These are phyloP conservation scores for Dicorynia guianensis DNA, from an alignment of 306 rosid species.

Conservation along the genomic window DNA sequence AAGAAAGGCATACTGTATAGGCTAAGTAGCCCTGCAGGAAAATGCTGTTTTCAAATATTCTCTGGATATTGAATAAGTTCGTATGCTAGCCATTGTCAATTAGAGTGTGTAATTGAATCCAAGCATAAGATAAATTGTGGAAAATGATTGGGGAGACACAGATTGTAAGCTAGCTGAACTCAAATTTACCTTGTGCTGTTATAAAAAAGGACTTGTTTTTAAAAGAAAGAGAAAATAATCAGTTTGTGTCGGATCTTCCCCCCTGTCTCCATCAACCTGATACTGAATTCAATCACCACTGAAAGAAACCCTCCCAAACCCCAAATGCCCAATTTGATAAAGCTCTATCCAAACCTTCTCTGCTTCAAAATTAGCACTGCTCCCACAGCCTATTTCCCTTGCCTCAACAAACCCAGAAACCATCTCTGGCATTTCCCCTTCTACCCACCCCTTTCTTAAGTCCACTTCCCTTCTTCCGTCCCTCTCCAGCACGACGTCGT, in stretches of 20 bases:
- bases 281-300: slow-evolving; percentile 22
- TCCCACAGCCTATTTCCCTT: slow-evolving; percentile 37
- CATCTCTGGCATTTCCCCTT: slow-evolving; percentile 27
- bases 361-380: slow-evolving; percentile 61
- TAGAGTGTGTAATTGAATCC: background rate
- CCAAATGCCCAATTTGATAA: slow-evolving; percentile 81
- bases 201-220: too few species aligned
- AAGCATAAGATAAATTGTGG: background rate
- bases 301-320: slow-evolving; percentile 79
- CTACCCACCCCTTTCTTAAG: slow-evolving; percentile 17
- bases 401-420: slow-evolving; percentile 28
- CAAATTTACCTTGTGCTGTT: background rate
- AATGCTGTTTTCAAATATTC: too few species aligned
- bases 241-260: background rate
- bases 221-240: too few species aligned
- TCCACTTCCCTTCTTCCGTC: background rate
- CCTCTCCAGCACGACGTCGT: slow-evolving; percentile 44
- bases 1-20: background rate
- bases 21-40: too few species aligned
- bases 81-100: background rate
- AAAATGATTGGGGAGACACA: background rate
- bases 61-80: too few species aligned
- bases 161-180: background rate
- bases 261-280: background rate
- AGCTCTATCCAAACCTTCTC: slow-evolving; percentile 81